These are phyloP conservation scores for Acrasis kona DNA, from an alignment of 78 protist species.

Conservation along the genomic window DNA sequence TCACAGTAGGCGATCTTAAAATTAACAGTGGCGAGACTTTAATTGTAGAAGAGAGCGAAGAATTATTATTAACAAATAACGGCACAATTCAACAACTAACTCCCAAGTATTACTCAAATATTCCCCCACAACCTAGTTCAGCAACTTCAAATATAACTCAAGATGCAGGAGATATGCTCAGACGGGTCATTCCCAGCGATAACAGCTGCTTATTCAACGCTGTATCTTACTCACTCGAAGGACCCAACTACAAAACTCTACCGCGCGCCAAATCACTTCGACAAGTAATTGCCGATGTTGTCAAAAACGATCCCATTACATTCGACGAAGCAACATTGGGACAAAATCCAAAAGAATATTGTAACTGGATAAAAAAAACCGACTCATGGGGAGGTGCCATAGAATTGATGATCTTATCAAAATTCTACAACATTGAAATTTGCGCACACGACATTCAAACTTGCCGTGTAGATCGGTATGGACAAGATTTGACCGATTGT, in stretches of 20 bases:
- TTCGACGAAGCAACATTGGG: conserved; percentile 14
- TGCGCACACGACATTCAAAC: conserved; percentile 10
- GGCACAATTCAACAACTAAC: background rate
- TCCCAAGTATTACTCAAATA: background rate
- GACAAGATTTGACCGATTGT: conserved; percentile 11
- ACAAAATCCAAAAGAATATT: background rate
- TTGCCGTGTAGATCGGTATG: background rate
- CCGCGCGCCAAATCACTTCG: background rate
- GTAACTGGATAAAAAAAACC: conserved; percentile 9
- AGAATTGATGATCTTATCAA: conserved; percentile 16
- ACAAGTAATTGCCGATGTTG: conserved; percentile 15
- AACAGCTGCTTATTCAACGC: conserved; percentile 2
- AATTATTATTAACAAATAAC: background rate
- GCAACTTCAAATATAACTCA: background rate
- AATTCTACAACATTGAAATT: conserved; percentile 13
- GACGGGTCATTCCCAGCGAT: background rate
- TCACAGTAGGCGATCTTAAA: background rate
- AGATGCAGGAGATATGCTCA: background rate
- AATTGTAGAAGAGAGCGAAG: background rate
- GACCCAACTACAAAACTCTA: background rate
- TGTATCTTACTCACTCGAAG: background rate
- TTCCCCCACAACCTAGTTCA: background rate
- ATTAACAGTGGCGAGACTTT: background rate
- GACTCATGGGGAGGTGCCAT: conserved; percentile 39
- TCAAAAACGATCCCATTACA: background rate